phyloP scores from a whole-genome alignment of 2,329 filamentous ascomycete species.

The Claviceps lovelessii region DNA sequence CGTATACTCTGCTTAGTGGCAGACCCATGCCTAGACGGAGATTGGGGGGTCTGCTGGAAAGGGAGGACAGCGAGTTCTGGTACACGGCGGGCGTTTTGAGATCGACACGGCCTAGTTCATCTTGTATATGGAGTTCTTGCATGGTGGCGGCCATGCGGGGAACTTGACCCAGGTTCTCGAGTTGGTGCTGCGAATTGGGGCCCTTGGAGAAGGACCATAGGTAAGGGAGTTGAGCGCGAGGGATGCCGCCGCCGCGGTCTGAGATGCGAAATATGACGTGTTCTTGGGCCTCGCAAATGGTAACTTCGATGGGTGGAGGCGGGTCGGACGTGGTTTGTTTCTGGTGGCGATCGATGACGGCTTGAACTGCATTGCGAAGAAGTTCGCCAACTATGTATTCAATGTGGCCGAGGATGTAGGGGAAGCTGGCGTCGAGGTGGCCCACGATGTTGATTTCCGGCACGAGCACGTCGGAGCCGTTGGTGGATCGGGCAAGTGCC shows the following conservation, averaged over 20 bases:
- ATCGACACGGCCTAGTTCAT: conserved; percentile 26
- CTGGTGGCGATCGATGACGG: conserved; percentile 62
- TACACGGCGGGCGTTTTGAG: conserved; percentile 26
- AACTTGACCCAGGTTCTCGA: conserved; percentile 76
- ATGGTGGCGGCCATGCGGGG: conserved; percentile 87
- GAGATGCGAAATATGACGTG: conserved; percentile 95
- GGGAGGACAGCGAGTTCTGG: conserved; percentile 55
- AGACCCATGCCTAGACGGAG: conserved; percentile 83
- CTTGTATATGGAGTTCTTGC: conserved; percentile 58
- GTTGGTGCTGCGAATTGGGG: conserved; percentile 57
- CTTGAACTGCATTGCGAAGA: conserved; percentile 86
- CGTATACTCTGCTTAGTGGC: conserved; percentile 85
- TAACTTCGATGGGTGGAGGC: conserved; percentile 78
- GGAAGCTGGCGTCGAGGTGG: conserved; percentile 79
- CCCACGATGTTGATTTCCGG: conserved; percentile 74
- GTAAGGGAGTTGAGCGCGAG: conserved; percentile 69
- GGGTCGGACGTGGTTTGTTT: conserved; percentile 19
- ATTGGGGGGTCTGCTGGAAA: conserved; percentile 71
- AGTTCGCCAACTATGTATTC: conserved; percentile 97
- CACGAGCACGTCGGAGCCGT: conserved; percentile 55
- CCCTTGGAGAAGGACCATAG: conserved; percentile 97
- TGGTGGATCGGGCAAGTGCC: conserved; percentile 58
- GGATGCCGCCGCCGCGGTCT: conserved; percentile 86
- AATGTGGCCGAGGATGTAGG: conserved; percentile 88
- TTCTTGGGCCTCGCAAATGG: conserved; percentile 85